Base-by-base conservation (phyloP, 176 grass and related monocot genomes). In the Carex scoparia region DNA sequence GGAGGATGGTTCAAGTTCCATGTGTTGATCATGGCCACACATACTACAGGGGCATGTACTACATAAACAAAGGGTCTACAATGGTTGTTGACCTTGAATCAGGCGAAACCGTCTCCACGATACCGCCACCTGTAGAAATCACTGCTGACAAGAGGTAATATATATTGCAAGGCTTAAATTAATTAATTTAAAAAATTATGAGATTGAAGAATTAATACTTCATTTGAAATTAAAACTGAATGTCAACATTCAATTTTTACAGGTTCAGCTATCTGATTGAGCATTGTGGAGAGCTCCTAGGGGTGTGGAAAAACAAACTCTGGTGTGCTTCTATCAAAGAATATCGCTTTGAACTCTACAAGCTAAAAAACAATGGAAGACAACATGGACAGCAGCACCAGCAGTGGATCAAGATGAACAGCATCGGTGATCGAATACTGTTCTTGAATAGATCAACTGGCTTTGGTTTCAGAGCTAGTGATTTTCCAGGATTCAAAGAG, bases 401-500 rank as follows among this genome's bases (percentile, higher is more conserved):
- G 7, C 58, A 82, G 19, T 82, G 79, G 79, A 46, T 65, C 35
- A 82, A 82, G 79, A 65, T 82, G 30, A 82, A 82, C 10, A 65
- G 16, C 61, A 65, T 82, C 5, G 79, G 58, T 46, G 33, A 82
- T 48, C 58, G 23, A 65, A 82, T 65, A 65, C 40, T 82, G 33
- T 82, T 82, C 10, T 46, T 82, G 42, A 65, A 82, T 65, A 65
- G 60, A 23, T 63, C 79, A 30, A 66, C 79, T 65, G 79, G 79
- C 3, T 82, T 82, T 62, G 65, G 79, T 48, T 82, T 65, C 79
- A 40, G 18, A 61, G 37, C 79, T 14, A 5, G 40, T 48, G 60
- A 82, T 10, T 65, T 82, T 65, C 79, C 79, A 49, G 79, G 79
- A 82, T 44, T 82, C 4, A 65, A 82, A 82, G 79, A 65, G 37